These are phyloP conservation scores for Magnaporthiopsis poae DNA, from an alignment of 2,329 filamentous ascomycete species.

Conservation along the genomic window DNA sequence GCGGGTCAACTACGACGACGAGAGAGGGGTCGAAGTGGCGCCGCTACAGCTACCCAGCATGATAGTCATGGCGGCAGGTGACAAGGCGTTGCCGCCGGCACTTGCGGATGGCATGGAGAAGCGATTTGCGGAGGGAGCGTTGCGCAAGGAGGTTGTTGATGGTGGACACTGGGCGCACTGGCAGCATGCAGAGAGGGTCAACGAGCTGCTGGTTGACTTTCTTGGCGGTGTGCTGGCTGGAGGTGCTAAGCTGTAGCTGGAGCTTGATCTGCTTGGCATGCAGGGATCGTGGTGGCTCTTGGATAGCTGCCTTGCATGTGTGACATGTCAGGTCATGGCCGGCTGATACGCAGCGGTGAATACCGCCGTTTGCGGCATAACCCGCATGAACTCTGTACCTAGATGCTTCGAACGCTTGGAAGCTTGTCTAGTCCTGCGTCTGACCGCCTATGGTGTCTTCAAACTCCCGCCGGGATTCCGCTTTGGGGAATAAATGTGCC, in stretches of 20 bases:
- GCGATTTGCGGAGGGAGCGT: conserved; percentile 41
- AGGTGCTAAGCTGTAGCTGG: neutral
- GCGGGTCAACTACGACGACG: conserved; percentile 66
- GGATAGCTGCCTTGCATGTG: too few species aligned
- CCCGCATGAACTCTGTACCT: too few species aligned
- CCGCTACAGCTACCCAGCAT: conserved; percentile 54
- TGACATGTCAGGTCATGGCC: too few species aligned
- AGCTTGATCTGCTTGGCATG: too few species aligned
- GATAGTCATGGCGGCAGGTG: conserved; percentile 62
- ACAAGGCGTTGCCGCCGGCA: conserved; percentile 59
- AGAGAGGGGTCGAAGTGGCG: conserved; percentile 39
- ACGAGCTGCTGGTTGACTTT: conserved; percentile 27
- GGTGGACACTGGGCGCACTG: conserved; percentile 73
- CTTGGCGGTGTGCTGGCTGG: neutral
- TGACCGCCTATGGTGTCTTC: too few species aligned
- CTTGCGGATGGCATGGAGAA: conserved; percentile 66
- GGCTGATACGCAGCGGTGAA: too few species aligned
- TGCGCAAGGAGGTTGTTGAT: conserved; percentile 57
- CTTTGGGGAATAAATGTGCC: too few species aligned
- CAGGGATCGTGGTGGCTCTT: too few species aligned
- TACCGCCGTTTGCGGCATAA: too few species aligned
- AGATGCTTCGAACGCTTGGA: too few species aligned
- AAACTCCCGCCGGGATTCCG: too few species aligned
- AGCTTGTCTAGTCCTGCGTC: too few species aligned
- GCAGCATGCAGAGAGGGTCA: conserved; percentile 61